A percentile compares a stretch with the other conserved stretches of the same genome.
Conservation (phyloP, 2,329 filamentous ascomycete species). For the Zelopaecilomyces penicillatus region DNA sequence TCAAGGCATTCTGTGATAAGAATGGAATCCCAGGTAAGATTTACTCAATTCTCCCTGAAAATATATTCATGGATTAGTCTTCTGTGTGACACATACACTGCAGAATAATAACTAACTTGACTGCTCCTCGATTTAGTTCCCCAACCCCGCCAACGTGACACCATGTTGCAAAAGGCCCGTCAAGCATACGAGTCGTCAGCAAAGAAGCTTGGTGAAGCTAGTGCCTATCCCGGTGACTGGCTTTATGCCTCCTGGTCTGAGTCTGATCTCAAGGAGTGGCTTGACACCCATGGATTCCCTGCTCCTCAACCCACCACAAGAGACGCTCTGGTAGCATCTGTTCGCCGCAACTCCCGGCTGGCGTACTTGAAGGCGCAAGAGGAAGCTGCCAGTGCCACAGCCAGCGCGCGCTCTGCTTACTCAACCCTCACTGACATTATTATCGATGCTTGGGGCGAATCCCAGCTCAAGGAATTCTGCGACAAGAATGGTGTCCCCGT, state of each 20-base stretch:
- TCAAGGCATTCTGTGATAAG: conserved; percentile 88
- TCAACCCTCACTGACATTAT: conserved; percentile 71
- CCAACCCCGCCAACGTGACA: conserved; percentile 79
- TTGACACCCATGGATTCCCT: conserved; percentile 79
- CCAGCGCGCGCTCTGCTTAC: conserved; percentile 61
- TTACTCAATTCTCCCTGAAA: too few species aligned
- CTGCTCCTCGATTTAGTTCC: conserved; percentile 46
- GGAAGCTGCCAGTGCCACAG: conserved; percentile 50
- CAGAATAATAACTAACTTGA: not conserved
- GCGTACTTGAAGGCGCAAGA: conserved; percentile 62
- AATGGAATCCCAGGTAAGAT: conserved; percentile 63
- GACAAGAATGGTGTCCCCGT: conserved; percentile 83
- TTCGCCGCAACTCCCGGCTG: conserved; percentile 83
- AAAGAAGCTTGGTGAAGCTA: conserved; percentile 65
- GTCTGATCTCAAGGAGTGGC: conserved; percentile 88
- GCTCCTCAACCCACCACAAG: conserved; percentile 76
- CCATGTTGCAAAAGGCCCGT: conserved; percentile 67
- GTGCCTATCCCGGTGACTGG: conserved; percentile 90
- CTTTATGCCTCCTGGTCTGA: conserved; percentile 86
- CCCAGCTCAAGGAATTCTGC: conserved; percentile 80
- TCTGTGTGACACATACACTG: not conserved
- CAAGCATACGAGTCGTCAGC: conserved; percentile 73
- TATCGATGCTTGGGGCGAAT: conserved; percentile 84
- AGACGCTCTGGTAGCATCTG: conserved; percentile 78
- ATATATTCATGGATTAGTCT: not conserved